Base-by-base conservation (phyloP, 116 monocot genomes). In the Trichopus zeylanicus region DNA sequence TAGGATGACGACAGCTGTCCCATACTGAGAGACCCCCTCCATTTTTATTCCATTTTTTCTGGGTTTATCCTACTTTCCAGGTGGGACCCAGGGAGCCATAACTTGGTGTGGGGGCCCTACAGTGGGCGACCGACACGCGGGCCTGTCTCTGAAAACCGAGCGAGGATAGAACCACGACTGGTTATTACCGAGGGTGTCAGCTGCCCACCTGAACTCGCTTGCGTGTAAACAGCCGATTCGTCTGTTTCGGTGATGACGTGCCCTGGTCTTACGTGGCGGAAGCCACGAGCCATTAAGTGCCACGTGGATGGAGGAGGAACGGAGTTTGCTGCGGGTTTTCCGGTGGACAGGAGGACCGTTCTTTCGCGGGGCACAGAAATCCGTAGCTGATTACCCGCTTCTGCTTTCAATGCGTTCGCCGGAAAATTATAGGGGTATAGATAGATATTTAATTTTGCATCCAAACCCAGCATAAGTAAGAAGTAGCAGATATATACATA, bases 61-160 rank as follows among this genome's bases (percentile, higher is more conserved):
- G 13, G 42, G 3, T 42, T 42, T 42, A 42, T 42, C 13, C 8
- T 15, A 13, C 42, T n/a, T n/a, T n/a, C n/a, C n/a, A n/a, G n/a
- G n/a, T n/a, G n/a, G n/a, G n/a, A n/a, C n/a, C n/a, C n/a, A n/a
- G n/a, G n/a, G n/a, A 8, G 46, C 48, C 20, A 24, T 61, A 42
- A 48, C 38, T 29, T 46, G 32, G 7, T 21, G 26, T 21, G n/a
- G 34, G 30, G 55, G 73, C 22, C 22, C 68, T 68, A 24, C 57
- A 31, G 7, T 63, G 65, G 68, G 29, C 60, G 78, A 73, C 49
- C 16, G 73, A 32, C 78, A 78, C 73, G 78, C 73, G 78, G 65
- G 33, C 18, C 28, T 69, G 69, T 60, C 38, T 6, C 38, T n/a
- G 30, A 46, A 70, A 55, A 53, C 38, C 55, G 10, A 31, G 31